Evolutionary conservation across 139 green algal genomes (phyloP).

Genomic region (Spirogloea muscicola): DNA sequence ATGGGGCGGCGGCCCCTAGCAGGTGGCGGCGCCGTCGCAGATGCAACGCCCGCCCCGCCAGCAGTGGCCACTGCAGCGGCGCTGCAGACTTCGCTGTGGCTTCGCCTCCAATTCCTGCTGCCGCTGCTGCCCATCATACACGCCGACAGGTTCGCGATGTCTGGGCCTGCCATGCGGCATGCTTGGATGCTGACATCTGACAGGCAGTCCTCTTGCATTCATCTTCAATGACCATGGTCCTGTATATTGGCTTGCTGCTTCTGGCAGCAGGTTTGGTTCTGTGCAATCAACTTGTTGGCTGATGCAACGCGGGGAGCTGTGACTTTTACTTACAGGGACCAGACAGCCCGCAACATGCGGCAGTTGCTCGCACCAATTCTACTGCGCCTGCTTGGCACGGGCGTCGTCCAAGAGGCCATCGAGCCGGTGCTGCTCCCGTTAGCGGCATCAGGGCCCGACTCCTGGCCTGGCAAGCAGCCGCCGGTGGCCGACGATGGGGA

Average conservation of each 20-base stretch:
- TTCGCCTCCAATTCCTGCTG: slow-evolving; percentile 34
- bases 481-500: neutral
- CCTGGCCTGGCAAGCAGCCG: neutral
- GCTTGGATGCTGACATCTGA: too few relatives aligned
- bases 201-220: too few relatives aligned
- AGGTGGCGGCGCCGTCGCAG: neutral
- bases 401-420: slow-evolving; percentile 14
- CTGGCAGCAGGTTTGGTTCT: too few relatives aligned
- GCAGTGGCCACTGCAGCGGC: slow-evolving; percentile 23
- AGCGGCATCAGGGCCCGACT: too few relatives aligned
- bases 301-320: too few relatives aligned
- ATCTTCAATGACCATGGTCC: too few relatives aligned
- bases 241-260: too few relatives aligned
- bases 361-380: slow-evolving; percentile 19
- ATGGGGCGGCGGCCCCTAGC: too few relatives aligned
- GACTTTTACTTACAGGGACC: slow-evolving; percentile 26
- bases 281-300: too few relatives aligned
- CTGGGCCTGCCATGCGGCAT: too few relatives aligned
- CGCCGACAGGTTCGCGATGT: slow-evolving; percentile 9
- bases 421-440: neutral
- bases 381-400: slow-evolving; percentile 19
- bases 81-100: slow-evolving; percentile 35
- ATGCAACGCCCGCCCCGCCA: too few relatives aligned
- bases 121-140: slow-evolving; percentile 31
- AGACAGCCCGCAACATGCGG: slow-evolving; percentile 20